Conservation (phyloP, 1,284 basidiomycete species). For the Marasmius sp. region DNA sequence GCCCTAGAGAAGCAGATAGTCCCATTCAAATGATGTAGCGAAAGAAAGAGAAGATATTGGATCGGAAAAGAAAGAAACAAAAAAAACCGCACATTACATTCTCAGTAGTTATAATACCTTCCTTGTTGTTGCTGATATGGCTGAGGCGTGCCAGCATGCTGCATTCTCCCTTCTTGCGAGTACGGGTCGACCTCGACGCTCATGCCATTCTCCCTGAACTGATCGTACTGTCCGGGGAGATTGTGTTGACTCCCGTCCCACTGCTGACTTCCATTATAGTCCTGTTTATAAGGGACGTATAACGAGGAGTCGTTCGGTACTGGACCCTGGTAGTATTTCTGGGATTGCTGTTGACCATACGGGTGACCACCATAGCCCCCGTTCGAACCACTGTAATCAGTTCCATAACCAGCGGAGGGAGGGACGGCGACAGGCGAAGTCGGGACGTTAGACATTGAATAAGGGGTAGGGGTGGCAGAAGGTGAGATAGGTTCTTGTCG, state of each 20-base stretch:
- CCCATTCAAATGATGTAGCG: background rate
- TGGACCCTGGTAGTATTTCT: background rate
- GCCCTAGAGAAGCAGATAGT: background rate
- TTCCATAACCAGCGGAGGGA: background rate
- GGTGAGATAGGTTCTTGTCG: slow-evolving; percentile 6
- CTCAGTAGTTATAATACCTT: background rate
- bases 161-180: background rate
- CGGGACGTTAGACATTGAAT: background rate
- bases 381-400: background rate
- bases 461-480: background rate
- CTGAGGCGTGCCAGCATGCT: background rate
- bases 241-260: background rate
- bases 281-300: slow-evolving; percentile 1
- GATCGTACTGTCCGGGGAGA: background rate
- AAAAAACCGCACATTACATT: background rate
- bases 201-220: background rate
- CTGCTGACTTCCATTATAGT: background rate
- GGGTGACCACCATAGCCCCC: background rate
- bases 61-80: background rate
- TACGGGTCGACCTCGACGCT: slow-evolving; percentile 1
- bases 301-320: background rate
- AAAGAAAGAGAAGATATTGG: no score
- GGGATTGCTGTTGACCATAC: background rate
- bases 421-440: background rate
- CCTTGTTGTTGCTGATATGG: background rate